Evolutionary conservation across 129 eudicot species (phyloP).

Genomic region (sunflower (Helianthus annuus)): HanXRQr2.0-SUNRISE NC_035433.2:10027017-10027516

Average conservation of each 20-base stretch:
- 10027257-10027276: not conserved
- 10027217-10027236: conserved; percentile 61
- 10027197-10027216: conserved; percentile 65
- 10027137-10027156: conserved; percentile 59
- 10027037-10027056: conserved; percentile 76
- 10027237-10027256: not conserved
- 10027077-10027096: conserved; percentile 55
- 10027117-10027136: conserved; percentile 61
- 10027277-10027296: not conserved
- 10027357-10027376: too few species aligned
- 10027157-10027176: conserved; percentile 97
- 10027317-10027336: too few species aligned
- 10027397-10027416: too few species aligned
- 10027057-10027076: conserved; percentile 65
- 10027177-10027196: conserved; percentile 87
- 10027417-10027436: too few species aligned
- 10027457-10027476: too few species aligned
- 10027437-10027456: too few species aligned
- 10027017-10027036: conserved; percentile 93
- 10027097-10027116: conserved; percentile 50
- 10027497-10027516: too few species aligned
- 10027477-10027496: too few species aligned
- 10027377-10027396: too few species aligned
- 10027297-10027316: too few species aligned
- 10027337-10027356: too few species aligned